Base-by-base conservation (phyloP, 257 asterid species). In the Scutellaria barbata region DNA sequence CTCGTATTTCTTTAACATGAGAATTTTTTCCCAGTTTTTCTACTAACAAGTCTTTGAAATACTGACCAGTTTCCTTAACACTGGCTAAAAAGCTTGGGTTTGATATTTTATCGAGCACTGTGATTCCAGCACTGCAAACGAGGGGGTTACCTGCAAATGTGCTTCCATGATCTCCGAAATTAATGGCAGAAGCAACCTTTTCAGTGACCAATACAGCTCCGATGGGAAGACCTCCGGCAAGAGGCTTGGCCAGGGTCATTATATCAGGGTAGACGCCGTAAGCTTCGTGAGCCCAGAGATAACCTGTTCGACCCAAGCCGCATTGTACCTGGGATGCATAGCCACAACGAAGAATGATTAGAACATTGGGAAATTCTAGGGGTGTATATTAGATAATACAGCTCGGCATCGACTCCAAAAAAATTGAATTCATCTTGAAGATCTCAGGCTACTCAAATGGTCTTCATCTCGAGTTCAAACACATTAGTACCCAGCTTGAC, bases 131-230 rank as follows among this genome's bases (percentile, higher is more conserved):
- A 5, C 72, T 82, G 79, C 99, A 95, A 11, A 95, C 93, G 13
- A 95, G 96, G 56, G 98, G 98, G 77, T 84, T 81, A 8, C 98
- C 99, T 0, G 98, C 99, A n/a, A 95, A 95, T 14, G 99, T 95
- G 94, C 98, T 92, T 62, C 97, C 99, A 4, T 95, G 99, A 73
- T 95, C 99, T 51, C 99, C 98, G 42, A 65, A 85, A 10, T 73
- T 82, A 12, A 95, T 95, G 77, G 96, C 82, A 7, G 86, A 68
- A 33, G 92, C 90, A 8, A 95, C 87, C 53, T 79, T 76, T 85
- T 95, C 92, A 0, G 95, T 89, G 10, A 85, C 86, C 4, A 93
- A 68, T 20, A 82, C 95, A 1, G 97, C 99, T 5, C 98, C 99
- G 1, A 92, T 89, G 58, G 99, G 98, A 57, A 92, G 90, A 52